These are phyloP conservation scores for Annulohypoxylon maeteangense DNA, from an alignment of 495 filamentous ascomycete genomes.

Conservation along the genomic window DNA sequence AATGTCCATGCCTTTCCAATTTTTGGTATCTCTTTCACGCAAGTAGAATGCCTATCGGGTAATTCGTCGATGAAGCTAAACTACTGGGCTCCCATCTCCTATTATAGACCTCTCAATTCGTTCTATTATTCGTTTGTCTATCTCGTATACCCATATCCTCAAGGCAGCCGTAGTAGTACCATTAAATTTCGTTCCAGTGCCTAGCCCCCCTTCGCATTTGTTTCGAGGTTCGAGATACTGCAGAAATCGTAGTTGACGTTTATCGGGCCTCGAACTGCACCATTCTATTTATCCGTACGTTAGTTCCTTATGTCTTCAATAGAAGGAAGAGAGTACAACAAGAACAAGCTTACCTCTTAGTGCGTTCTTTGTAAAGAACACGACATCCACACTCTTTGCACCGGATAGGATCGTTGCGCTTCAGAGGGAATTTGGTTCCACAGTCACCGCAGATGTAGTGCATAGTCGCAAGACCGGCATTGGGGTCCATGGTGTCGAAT, in stretches of 20 bases:
- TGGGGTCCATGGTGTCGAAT: conserved; percentile 43
- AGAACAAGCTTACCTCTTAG: conserved; percentile 75
- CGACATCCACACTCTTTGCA: conserved; percentile 97
- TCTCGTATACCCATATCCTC: neutral
- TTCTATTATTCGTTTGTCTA: neutral
- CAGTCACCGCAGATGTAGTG: conserved; percentile 95
- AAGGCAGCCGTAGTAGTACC: neutral
- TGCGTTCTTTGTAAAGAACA: conserved; percentile 97
- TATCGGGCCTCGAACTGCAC: conserved; percentile 97
- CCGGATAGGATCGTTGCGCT: conserved; percentile 86
- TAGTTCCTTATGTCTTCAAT: neutral
- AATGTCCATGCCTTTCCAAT: neutral
- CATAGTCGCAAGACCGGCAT: conserved; percentile 57
- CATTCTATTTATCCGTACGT: conserved; percentile 67
- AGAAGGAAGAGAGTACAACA: neutral
- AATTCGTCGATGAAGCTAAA: neutral
- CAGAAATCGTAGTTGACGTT: neutral
- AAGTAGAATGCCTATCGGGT: neutral
- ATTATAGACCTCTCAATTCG: neutral
- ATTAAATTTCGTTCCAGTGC: neutral
- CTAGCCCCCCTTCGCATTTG: neutral
- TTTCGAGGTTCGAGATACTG: neutral
- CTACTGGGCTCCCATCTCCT: neutral
- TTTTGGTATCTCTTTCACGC: neutral
- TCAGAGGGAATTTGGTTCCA: conserved; percentile 80